These are phyloP conservation scores for Aureobasidium namibiae DNA, from an alignment of 2,329 filamentous ascomycete species.

Conservation along the genomic window DNA sequence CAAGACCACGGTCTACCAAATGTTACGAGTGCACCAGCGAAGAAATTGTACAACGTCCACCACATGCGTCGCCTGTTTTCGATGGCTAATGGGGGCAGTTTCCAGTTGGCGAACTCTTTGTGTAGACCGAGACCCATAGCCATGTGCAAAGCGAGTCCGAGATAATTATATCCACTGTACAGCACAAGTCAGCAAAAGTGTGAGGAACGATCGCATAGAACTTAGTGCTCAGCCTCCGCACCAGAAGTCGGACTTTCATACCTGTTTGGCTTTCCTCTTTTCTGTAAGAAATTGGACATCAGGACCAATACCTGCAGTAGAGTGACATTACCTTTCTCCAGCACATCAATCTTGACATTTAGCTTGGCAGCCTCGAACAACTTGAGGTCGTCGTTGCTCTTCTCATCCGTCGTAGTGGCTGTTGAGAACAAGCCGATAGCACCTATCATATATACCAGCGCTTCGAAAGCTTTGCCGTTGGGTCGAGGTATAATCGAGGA, in stretches of 20 bases:
- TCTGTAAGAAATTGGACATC: constrained; percentile 43
- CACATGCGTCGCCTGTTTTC: constrained; percentile 29
- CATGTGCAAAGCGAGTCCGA: constrained; percentile 42
- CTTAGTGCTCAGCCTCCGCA: not conserved
- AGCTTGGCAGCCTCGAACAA: constrained; percentile 39
- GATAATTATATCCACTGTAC: constrained; percentile 39
- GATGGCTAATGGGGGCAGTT: constrained; percentile 32
- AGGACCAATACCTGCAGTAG: constrained; percentile 41
- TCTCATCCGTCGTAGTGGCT: constrained; percentile 20
- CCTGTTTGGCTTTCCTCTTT: constrained; percentile 41
- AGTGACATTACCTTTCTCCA: constrained; percentile 42
- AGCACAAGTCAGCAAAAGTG: not conserved
- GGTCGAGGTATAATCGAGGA: constrained; percentile 35
- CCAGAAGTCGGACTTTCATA: not conserved
- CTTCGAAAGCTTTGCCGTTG: constrained; percentile 35
- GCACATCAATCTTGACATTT: constrained; percentile 37
- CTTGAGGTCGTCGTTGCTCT: constrained; percentile 34
- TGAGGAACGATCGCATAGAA: not conserved
- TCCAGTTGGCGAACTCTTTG: constrained; percentile 41
- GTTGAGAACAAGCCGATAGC: constrained; percentile 38
- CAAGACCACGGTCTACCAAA: constrained; percentile 42
- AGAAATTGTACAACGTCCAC: constrained; percentile 37
- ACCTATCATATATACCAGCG: constrained; percentile 37
- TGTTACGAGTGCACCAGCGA: constrained; percentile 42
- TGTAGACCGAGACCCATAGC: constrained; percentile 43